phyloP scores from a whole-genome alignment of 2,329 filamentous ascomycete species.

The Aspergillus neotritici region DNA sequence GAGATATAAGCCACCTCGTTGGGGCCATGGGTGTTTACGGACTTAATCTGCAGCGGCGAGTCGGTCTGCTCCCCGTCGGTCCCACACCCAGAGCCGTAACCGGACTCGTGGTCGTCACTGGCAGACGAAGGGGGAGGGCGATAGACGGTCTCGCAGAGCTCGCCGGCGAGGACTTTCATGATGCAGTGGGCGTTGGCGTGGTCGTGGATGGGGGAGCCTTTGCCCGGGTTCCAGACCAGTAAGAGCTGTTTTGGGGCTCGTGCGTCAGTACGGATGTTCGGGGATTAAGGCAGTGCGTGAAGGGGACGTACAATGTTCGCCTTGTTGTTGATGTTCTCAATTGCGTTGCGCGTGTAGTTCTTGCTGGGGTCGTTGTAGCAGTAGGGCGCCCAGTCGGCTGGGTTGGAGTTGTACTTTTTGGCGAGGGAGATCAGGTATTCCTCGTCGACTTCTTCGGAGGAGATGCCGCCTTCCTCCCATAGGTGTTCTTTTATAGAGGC shows the following conservation, averaged over 20 bases:
- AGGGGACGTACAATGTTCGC: conserved; percentile 25
- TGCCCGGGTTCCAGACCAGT: conserved; percentile 32
- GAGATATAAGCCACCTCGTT: conserved; percentile 32
- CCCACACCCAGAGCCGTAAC: no score
- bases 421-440: conserved; percentile 22
- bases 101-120: no score
- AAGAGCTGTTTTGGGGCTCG: conserved; percentile 19
- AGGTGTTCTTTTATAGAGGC: conserved; percentile 26
- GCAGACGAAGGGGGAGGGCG: conserved; percentile 11
- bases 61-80: conserved; percentile 1
- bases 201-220: conserved; percentile 32
- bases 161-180: conserved; percentile 31
- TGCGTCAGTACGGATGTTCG: neutral
- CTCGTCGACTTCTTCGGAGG: conserved; percentile 20
- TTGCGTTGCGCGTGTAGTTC: conserved; percentile 29
- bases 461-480: conserved; percentile 22
- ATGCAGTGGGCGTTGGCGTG: conserved; percentile 35
- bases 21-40: conserved; percentile 17
- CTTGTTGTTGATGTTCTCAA: conserved; percentile 30
- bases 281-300: no score
- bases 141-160: conserved; percentile 27
- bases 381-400: conserved; percentile 25
- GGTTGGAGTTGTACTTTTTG: conserved; percentile 24
- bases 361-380: conserved; percentile 28
- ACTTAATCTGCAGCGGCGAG: conserved; percentile 21